Base-by-base conservation (phyloP, 805 yeast species). In the Nakazawaea holstii region DNA sequence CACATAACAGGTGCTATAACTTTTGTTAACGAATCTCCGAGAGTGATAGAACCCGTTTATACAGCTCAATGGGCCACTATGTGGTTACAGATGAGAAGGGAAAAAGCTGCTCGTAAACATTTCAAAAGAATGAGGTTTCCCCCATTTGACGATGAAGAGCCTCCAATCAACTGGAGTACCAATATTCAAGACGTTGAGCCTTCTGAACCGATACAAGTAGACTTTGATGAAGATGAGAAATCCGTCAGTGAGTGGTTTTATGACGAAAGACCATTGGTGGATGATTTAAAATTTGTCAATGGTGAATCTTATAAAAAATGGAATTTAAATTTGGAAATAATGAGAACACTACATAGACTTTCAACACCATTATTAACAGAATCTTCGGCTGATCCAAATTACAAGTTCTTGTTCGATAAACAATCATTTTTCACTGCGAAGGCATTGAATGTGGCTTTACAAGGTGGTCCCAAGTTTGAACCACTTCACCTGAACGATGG, bases 141-240 rank as follows among this genome's bases (percentile, higher is more conserved):
- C 1, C 91, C 95, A 0, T 90, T 92, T 66, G 99, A 94, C 64
- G 99, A 94, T 60, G 99, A 94, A 63, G 98, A 92, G 62, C 97
- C 97, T 0, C 95, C 96, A 1, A 59, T 91, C 30, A 78, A 83
- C 48, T 94, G 87, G 82, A 58, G 80, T n/a, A 95, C 89, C 48
- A 84, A 86, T 57, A 68, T 90, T 11, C 84, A 87, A 51, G 84
- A 80, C 13, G 67, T 82, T 0, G 91, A 85, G 43, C 82, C 88
- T 0, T 73, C 79, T 6, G 92, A 84, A n/a, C 73, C 92, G 0
- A 77, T 91, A 20, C 79, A 72, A 52, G 59, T 86, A 52, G 84
- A 84, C 26, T 62, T 87, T n/a, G 84, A 82, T 55, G 76, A 74
- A 28, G 69, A 67, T 9, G 87, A 82, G 50, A 91, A 87, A 59